Percentiles rank a stretch among this genome's conserved stretches.
Conservation (phyloP, 116 monocot genomes). For the Trichopus zeylanicus region DNA sequence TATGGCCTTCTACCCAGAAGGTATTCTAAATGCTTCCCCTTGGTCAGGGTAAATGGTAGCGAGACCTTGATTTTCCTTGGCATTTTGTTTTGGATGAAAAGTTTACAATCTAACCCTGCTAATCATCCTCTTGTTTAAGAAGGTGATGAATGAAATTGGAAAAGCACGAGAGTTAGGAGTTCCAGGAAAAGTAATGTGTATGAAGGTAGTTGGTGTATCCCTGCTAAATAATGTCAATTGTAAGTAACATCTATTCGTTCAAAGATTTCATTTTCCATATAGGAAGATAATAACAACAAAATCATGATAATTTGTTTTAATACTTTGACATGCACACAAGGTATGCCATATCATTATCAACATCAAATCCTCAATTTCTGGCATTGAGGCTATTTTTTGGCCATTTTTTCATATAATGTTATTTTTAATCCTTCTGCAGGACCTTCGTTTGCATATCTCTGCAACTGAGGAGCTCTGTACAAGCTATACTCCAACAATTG, state of each 20-base stretch:
- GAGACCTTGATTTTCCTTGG: background rate
- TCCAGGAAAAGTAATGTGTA: slow-evolving; percentile 70
- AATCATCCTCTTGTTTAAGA: background rate
- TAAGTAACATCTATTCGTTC: too few species aligned
- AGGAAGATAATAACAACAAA: too few species aligned
- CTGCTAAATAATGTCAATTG: too few species aligned
- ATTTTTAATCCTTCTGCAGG: slow-evolving; percentile 30
- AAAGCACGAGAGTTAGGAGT: slow-evolving; percentile 85
- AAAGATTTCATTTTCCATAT: too few species aligned
- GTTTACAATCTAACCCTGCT: background rate
- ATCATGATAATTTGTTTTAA: too few species aligned
- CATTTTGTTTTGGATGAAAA: background rate
- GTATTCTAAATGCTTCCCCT: slow-evolving; percentile 21
- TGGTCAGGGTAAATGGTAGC: too few species aligned
- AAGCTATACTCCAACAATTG: slow-evolving; percentile 61
- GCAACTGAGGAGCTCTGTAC: slow-evolving; percentile 74
- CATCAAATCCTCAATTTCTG: too few species aligned
- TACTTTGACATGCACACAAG: too few species aligned
- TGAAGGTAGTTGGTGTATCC: slow-evolving; percentile 53
- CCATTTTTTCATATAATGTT: background rate
- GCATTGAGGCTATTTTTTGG: background rate
- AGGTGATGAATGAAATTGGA: slow-evolving; percentile 87
- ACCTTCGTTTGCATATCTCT: slow-evolving; percentile 48
- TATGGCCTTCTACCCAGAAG: slow-evolving; percentile 89
- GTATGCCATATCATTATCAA: too few species aligned